phyloP scores from a whole-genome alignment of 2,329 filamentous ascomycete genomes.

The Penicillium brasilianum region DNA sequence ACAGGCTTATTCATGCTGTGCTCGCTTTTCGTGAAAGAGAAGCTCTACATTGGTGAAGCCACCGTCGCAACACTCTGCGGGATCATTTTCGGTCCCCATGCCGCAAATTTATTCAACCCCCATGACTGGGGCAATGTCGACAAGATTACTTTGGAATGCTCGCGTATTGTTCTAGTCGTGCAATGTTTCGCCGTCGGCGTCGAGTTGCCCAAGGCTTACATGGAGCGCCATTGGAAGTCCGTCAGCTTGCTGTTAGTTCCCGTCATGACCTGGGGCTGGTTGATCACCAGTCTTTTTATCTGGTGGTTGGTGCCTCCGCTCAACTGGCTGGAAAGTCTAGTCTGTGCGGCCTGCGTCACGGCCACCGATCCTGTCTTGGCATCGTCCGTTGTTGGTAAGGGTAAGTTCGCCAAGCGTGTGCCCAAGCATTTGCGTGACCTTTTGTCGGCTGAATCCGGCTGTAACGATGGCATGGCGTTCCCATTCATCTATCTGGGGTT shows the following conservation, averaged over 20 bases:
- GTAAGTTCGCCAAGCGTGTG: slow-evolving; percentile 96
- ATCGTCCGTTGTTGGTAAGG: slow-evolving; percentile 97
- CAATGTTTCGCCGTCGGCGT: slow-evolving; percentile 76
- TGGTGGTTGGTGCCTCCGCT: slow-evolving; percentile 85
- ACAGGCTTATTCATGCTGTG: slow-evolving; percentile 98
- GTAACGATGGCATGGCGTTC: slow-evolving; percentile 99
- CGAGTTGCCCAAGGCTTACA: slow-evolving; percentile 76
- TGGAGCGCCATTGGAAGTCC: slow-evolving; percentile 97
- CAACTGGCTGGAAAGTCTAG: slow-evolving; percentile 87
- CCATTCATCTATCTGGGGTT: slow-evolving; percentile 93
- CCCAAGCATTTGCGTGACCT: slow-evolving; percentile 96
- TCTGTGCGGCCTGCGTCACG: slow-evolving; percentile 89
- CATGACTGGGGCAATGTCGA: slow-evolving; percentile 68
- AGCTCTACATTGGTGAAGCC: slow-evolving; percentile 97
- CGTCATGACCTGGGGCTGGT: slow-evolving; percentile 93
- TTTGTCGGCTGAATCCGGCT: slow-evolving; percentile 93
- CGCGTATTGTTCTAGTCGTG: slow-evolving; percentile 72
- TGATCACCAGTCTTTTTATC: slow-evolving; percentile 85
- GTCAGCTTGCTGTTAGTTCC: slow-evolving; percentile 86
- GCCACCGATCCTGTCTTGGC: slow-evolving; percentile 96
- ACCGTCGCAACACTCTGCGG: slow-evolving; percentile 80
- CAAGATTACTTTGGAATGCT: slow-evolving; percentile 71
- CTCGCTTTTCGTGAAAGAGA: slow-evolving; percentile 97
- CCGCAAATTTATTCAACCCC: slow-evolving; percentile 67
- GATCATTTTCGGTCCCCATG: slow-evolving; percentile 72